Percentiles rank a stretch among this genome's conserved stretches.
Evolutionary conservation across 2,329 filamentous ascomycete species (phyloP).

Genomic region (Verticillium nubilum): DNA sequence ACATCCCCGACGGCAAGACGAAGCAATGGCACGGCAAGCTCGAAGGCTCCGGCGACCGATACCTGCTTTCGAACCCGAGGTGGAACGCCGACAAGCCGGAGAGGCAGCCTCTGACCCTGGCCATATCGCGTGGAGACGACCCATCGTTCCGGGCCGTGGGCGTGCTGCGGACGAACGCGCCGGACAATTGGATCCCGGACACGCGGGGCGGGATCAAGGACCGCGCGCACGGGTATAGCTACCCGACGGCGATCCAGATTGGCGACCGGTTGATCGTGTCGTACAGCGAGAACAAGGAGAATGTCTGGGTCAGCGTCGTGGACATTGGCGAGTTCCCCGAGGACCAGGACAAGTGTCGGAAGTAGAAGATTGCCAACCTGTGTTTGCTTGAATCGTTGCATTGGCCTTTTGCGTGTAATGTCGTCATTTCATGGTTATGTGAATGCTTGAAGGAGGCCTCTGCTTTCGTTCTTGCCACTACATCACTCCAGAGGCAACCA

Average conservation of each 20-base stretch:
- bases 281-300: conserved; percentile 21
- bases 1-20: conserved; percentile 17
- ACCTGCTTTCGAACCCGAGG: conserved; percentile 14
- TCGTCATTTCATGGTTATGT: not conserved
- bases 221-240: conserved; percentile 15
- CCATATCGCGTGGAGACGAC: conserved; percentile 9
- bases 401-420: not conserved
- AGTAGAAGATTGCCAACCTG: not conserved
- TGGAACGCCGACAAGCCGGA: conserved; percentile 11
- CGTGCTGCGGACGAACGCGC: conserved; percentile 16
- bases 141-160: conserved; percentile 10
- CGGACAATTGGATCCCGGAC: conserved; percentile 14
- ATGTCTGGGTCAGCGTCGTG: conserved; percentile 19
- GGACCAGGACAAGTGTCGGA: not conserved
- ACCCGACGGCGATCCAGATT: conserved; percentile 16
- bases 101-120: conserved; percentile 14
- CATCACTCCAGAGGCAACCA: too few relatives aligned
- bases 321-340: conserved; percentile 10
- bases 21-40: conserved; percentile 15
- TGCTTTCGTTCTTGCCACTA: too few relatives aligned
- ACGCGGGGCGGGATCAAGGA: conserved; percentile 16
- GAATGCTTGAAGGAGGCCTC: not conserved
- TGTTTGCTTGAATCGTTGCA: not conserved
- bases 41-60: conserved; percentile 3
- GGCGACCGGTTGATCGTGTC: conserved; percentile 14